phyloP scores from a whole-genome alignment of 1,284 basidiomycete species.

The Fereydounia khargensis region DNA sequence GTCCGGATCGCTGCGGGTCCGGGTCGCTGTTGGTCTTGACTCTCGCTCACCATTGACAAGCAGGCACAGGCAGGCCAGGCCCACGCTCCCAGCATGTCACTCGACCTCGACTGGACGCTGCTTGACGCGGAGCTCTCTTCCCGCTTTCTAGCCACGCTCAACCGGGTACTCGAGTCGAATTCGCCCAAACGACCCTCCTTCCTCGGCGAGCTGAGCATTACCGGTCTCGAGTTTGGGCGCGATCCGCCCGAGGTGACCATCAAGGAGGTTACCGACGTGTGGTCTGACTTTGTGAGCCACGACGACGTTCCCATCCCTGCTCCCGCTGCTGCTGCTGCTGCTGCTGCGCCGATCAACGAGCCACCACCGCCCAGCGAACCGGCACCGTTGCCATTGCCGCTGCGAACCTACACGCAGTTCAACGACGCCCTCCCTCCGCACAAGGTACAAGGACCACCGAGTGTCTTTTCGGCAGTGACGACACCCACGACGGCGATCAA shows the following conservation, averaged over 20 bases:
- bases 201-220: conserved; percentile 84
- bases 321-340: too few relatives aligned
- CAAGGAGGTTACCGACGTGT: conserved; percentile 87
- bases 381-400: conserved; percentile 7
- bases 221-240: conserved; percentile 81
- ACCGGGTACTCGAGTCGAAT: conserved; percentile 67
- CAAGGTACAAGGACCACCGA: conserved; percentile 23
- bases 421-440: conserved; percentile 22
- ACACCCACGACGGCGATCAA: conserved; percentile 10
- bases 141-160: conserved; percentile 74
- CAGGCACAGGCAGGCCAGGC: too few relatives aligned
- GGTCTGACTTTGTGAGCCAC: conserved; percentile 71
- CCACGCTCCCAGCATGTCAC: too few relatives aligned
- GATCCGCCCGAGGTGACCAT: conserved; percentile 80
- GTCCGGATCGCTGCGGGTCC: too few relatives aligned
- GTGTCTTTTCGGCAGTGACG: conserved; percentile 17
- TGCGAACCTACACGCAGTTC: conserved; percentile 33
- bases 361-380: conserved; percentile 16
- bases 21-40: too few relatives aligned
- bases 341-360: conserved; percentile 9
- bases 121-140: conserved; percentile 70
- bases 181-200: conserved; percentile 77
- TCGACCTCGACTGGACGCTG: conserved; percentile 64
- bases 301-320: conserved; percentile 19
- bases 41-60: too few relatives aligned